A percentile compares a stretch with the other conserved stretches of the same genome.
Conservation (phyloP, 2,329 filamentous ascomycete genomes). For the Aureobasidium subglaciale region DNA sequence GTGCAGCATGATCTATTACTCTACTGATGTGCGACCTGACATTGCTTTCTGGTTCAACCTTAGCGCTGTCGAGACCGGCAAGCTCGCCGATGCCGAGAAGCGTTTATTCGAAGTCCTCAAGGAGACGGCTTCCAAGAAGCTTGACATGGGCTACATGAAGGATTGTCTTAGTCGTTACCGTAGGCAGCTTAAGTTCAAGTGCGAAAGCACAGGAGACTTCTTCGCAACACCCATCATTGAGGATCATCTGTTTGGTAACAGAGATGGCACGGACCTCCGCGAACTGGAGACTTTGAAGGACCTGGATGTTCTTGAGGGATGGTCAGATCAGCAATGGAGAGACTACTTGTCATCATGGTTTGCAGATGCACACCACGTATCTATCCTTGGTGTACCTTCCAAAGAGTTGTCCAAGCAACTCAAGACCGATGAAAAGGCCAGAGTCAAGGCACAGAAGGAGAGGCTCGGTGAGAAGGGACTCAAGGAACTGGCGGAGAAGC, state of each 20-base stretch:
- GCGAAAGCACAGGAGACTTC: conserved; percentile 72
- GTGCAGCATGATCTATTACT: conserved; percentile 76
- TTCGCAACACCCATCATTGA: conserved; percentile 82
- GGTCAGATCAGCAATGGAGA: conserved; percentile 81
- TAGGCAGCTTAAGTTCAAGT: conserved; percentile 73
- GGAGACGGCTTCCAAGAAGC: conserved; percentile 68
- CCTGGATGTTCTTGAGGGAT: conserved; percentile 63
- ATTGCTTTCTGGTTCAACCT: conserved; percentile 80
- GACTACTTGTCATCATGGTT: conserved; percentile 78
- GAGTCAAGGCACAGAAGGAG: conserved; percentile 71
- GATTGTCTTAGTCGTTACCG: conserved; percentile 80
- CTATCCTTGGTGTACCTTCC: conserved; percentile 82
- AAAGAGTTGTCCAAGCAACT: conserved; percentile 69
- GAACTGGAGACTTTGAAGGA: conserved; percentile 38
- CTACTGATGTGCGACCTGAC: conserved; percentile 71
- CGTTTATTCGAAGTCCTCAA: conserved; percentile 76
- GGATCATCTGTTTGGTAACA: conserved; percentile 82
- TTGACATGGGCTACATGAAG: conserved; percentile 84
- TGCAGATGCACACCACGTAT: conserved; percentile 75
- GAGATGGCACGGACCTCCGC: conserved; percentile 58
- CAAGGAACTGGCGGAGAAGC: conserved; percentile 62
- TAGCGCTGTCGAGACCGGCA: conserved; percentile 78
- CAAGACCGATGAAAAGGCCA: conserved; percentile 71
- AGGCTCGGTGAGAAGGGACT: conserved; percentile 77
- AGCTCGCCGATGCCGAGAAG: conserved; percentile 75